Evolutionary conservation across 371 early-diverging fungal species (phyloP), one percentile per base, ranked within the genome.

Genomic region (Mortierella sp.): DNA sequence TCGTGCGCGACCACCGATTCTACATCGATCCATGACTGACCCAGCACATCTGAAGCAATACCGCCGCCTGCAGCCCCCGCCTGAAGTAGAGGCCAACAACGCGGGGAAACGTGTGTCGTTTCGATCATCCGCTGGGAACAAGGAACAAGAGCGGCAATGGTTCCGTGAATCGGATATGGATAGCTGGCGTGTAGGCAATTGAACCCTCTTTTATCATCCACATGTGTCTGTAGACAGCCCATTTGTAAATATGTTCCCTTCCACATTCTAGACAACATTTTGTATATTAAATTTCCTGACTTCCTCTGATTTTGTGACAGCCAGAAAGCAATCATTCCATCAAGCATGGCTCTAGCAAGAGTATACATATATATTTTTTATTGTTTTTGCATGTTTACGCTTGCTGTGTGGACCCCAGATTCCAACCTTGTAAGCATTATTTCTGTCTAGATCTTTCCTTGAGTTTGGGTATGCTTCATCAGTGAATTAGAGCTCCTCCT

Each of bases 101-200:
- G 15, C 22, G 42, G 28, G 29, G 23, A 70, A 70, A 28, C 70
- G 63, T 29, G 70, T 70, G 34, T 60, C 72, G 6, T 71, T 64
- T 42, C 51, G 49, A 34, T 54, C 64, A 9, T n/a, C 26, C 34
- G 19, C 32, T 17, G 51, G 49, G 5, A 19, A 29, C n/a, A 54
- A 70, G 34, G 63, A 73, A 34, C 40, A 70, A 4, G 70, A 70
- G 28, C 76, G 70, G 8, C 65, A 54, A 15, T 75, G 76, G 76
- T 75, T 61, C 22, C 51, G 35, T 26, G 76, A 70, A 37, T 56
- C 70, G 8, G 76, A 75, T 19, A 61, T 31, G 45, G 76, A 75
- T 23, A 40, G 70, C n/a, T 75, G 76, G 76, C 70, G 66, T 15
- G 76, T 75, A 2, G 51, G 65, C 13, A 37, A 57, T 15, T 68